Evolutionary conservation across 257 asterid species (phyloP).

Genomic region (Ballota nigra): DNA sequence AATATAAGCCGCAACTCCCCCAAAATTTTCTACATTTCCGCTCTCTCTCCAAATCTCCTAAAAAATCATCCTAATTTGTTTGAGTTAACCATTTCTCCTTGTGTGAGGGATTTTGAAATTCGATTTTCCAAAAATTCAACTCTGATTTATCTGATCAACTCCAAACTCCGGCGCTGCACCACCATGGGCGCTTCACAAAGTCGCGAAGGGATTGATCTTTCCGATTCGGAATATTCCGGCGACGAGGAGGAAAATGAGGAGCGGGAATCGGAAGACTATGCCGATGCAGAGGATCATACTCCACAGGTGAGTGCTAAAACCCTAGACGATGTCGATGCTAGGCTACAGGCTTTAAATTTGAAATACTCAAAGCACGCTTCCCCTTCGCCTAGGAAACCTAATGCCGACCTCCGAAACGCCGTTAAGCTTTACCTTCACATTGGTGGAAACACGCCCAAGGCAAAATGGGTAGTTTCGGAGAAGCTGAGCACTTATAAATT

Average conservation of each 20-base stretch:
- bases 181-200: constrained; percentile 93
- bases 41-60: too few relatives aligned
- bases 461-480: constrained; percentile 82
- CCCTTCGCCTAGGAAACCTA: constrained; percentile 36
- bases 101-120: neutral
- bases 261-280: constrained; percentile 44
- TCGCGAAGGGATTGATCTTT: constrained; percentile 91
- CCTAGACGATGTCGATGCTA: constrained; percentile 70
- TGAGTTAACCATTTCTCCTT: neutral
- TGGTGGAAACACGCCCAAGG: constrained; percentile 92
- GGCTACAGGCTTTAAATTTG: constrained; percentile 65
- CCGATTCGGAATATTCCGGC: constrained; percentile 78
- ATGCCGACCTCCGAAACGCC: constrained; percentile 37
- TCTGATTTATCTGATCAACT: neutral
- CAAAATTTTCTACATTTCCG: too few relatives aligned
- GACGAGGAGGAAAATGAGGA: constrained; percentile 54
- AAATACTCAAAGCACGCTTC: constrained; percentile 45
- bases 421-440: constrained; percentile 79
- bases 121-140: neutral
- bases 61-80: neutral
- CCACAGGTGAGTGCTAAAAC: constrained; percentile 37
- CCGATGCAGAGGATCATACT: constrained; percentile 41
- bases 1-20: too few relatives aligned
- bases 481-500: constrained; percentile 51
- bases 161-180: neutral